These are phyloP conservation scores for Nepenthes mirabilis DNA, from an alignment of 148 eudicot genomes.

Conservation along the genomic window DNA sequence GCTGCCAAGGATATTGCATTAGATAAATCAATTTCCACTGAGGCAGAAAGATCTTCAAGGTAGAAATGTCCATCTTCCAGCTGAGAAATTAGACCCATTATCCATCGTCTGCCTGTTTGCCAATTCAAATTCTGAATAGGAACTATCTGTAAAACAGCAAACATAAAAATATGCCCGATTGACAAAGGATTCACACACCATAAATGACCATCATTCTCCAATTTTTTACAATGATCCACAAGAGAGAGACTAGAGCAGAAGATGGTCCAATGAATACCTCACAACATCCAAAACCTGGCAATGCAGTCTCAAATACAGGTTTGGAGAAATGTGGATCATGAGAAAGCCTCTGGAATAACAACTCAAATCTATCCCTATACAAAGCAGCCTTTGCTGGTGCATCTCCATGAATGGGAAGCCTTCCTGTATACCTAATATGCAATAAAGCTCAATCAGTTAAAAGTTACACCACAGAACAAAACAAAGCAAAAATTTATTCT, in stretches of 20 bases:
- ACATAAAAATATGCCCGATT: background rate
- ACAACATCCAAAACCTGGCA: conserved; percentile 52
- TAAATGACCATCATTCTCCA: background rate
- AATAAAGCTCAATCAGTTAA: background rate
- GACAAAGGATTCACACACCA: background rate
- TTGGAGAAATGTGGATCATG: conserved; percentile 76
- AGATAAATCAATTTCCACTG: conserved; percentile 79
- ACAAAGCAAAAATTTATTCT: background rate
- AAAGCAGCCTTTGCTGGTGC: conserved; percentile 69
- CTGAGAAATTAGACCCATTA: conserved; percentile 94
- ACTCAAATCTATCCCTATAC: conserved; percentile 74
- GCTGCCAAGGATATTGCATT: conserved; percentile 75
- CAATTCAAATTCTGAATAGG: conserved; percentile 85
- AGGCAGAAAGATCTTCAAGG: conserved; percentile 88
- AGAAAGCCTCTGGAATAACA: conserved; percentile 64
- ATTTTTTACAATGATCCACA: background rate
- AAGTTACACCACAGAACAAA: background rate
- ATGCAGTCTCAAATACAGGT: conserved; percentile 55
- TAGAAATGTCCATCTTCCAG: conserved; percentile 96
- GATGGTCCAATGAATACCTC: conserved; percentile 38
- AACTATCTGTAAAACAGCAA: conserved; percentile 50
- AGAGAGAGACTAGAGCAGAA: background rate
- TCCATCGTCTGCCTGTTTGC: conserved; percentile 75
- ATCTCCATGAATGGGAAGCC: conserved; percentile 68
- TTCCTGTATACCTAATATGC: conserved; percentile 37